Percentiles rank a stretch among this genome's conserved stretches.
Evolutionary conservation across 2,329 filamentous ascomycete genomes (phyloP).

Genomic region (Curvularia lunata): DNA sequence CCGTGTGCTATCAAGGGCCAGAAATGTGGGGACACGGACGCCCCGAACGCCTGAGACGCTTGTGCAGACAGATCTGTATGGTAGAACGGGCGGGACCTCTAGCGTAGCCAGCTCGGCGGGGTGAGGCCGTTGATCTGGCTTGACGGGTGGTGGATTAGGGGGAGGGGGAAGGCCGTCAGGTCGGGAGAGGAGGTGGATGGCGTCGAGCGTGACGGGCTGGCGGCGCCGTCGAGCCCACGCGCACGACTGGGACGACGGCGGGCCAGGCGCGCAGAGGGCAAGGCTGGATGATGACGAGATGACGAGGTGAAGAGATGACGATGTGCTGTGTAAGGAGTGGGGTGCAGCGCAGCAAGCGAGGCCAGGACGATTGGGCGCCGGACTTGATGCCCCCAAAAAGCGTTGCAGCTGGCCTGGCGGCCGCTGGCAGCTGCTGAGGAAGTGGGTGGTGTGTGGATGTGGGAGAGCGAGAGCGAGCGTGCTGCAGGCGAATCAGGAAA

Average conservation of each 20-base stretch:
- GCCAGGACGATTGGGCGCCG: too few relatives aligned
- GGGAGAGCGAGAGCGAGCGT: neutral
- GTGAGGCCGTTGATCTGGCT: constrained; percentile 10
- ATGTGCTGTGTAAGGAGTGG: too few relatives aligned
- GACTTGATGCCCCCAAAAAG: neutral
- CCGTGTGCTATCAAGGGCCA: constrained; percentile 36
- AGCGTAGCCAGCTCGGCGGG: constrained; percentile 22
- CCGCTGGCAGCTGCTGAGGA: neutral
- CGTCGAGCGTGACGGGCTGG: constrained; percentile 1
- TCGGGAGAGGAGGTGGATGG: neutral
- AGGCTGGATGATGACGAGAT: neutral
- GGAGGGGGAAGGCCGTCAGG: neutral
- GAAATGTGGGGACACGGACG: constrained; percentile 31
- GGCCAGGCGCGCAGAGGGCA: neutral
- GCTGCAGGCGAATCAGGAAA: constrained; percentile 15
- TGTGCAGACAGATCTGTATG: constrained; percentile 23
- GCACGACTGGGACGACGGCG: neutral
- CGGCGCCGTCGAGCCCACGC: neutral
- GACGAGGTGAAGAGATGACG: constrained; percentile 4
- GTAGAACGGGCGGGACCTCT: constrained; percentile 29
- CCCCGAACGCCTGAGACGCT: constrained; percentile 30
- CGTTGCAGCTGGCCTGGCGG: neutral
- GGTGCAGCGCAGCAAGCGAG: too few relatives aligned
- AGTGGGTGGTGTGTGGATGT: neutral
- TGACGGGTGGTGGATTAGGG: constrained; percentile 3